Evolutionary conservation across 2,329 filamentous ascomycete species (phyloP), one percentile per base, ranked within the genome.

Genomic region (Ophiosphaerella korrae): DNA sequence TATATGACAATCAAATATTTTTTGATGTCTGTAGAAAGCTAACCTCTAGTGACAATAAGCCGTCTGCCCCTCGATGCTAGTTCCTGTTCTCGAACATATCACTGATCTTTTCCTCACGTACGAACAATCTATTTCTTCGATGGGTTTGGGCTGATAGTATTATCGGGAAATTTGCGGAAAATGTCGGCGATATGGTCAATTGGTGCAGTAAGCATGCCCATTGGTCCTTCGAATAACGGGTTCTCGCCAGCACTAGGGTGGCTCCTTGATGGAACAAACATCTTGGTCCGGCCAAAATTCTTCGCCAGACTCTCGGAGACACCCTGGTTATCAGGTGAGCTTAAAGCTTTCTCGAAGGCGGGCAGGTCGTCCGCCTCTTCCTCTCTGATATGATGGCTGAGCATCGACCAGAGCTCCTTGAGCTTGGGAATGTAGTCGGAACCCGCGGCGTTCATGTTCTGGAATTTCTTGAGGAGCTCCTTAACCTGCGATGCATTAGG

Each of bases 161-260:
- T 49, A 23, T 77, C 68, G 2, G 81, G 81, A 57, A 84, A 87
- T 62, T 79, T 81, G 16, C 78, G 70, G 55, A 85, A 83, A 6
- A 84, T 43, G 64, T 86, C 82, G 33, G 70, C 71, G 29, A 87
- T 53, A 51, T 77, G 78, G 63, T 86, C 84, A 14, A 86, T 72
- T 0, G 84, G 84, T 12, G 83, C 82, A 0, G 80, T 71, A 66
- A 87, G 53, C 18, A 87, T 57, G 0, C 80, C 82, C 50, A 77
- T 77, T 0, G 76, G 80, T 0, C 79, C 82, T 74, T 86, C 82
- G 51, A 84, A 85, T 0, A 80, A 80, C 2, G 82, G 81, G 32
- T 77, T 76, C 52, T 82, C 76, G 0, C 79, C 79, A 2, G 64
- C 70, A 21, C 46, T 58, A 3, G 71, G 69, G 50, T 73, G 70